Evolutionary conservation across 2,329 filamentous ascomycete species (phyloP).

Genomic region (Aspergillus proliferans): DNA sequence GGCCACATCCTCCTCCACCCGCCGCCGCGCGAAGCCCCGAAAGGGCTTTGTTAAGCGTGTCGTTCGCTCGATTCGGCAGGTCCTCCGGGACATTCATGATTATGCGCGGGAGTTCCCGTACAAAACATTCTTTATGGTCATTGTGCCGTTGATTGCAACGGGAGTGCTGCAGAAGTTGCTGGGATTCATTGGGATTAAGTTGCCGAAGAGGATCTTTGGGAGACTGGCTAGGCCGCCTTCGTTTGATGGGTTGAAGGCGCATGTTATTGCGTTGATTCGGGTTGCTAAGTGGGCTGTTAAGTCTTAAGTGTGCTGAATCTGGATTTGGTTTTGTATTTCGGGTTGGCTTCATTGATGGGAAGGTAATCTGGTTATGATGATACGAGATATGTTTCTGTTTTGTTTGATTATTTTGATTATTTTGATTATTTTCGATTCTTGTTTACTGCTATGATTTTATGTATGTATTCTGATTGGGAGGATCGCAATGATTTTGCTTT

Average conservation of each 20-base stretch:
- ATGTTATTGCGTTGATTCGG: slow-evolving; percentile 26
- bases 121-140: slow-evolving; percentile 79
- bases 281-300: slow-evolving; percentile 33
- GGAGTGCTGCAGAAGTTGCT: slow-evolving; percentile 74
- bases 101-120: slow-evolving; percentile 78
- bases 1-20: slow-evolving; percentile 52
- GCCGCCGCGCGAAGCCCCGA: slow-evolving; percentile 72
- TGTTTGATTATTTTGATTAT: background rate
- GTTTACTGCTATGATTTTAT: background rate
- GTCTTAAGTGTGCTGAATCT: background rate
- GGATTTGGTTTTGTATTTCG: background rate
- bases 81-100: slow-evolving; percentile 72
- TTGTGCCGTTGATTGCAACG: slow-evolving; percentile 80
- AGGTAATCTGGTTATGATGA: background rate
- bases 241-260: slow-evolving; percentile 24
- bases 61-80: slow-evolving; percentile 67
- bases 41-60: slow-evolving; percentile 69
- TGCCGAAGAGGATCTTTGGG: slow-evolving; percentile 56
- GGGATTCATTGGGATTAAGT: slow-evolving; percentile 68
- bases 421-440: background rate
- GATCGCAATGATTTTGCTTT: background rate
- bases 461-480: background rate
- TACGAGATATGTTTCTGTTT: background rate
- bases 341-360: too few species aligned
- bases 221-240: slow-evolving; percentile 25